Conservation (phyloP, 257 asterid genomes). For the Avicennia marina region DNA sequence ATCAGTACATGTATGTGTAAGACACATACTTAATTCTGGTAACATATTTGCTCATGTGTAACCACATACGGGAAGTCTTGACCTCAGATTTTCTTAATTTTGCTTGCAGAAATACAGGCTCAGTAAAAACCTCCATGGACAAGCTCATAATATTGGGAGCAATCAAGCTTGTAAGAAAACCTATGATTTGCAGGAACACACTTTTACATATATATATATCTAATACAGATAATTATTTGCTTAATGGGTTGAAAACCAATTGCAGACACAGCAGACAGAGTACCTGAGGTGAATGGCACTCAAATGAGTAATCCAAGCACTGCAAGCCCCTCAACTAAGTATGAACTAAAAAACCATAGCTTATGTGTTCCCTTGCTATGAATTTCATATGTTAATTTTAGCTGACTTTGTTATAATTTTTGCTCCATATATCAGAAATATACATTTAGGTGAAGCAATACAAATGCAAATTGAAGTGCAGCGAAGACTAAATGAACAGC, state of each 20-base stretch:
- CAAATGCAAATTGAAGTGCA: conserved; percentile 86
- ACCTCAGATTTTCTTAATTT: conserved; percentile 1
- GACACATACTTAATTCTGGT: no score
- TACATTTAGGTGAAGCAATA: conserved; percentile 64
- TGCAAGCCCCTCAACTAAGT: conserved; percentile 12
- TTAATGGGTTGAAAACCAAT: conserved; percentile 16
- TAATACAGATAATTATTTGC: not conserved
- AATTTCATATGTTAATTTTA: no score
- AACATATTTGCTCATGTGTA: no score
- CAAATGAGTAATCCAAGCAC: conserved; percentile 38
- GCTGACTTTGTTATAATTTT: no score
- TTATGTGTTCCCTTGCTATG: no score
- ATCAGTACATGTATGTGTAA: no score
- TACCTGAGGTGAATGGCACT: conserved; percentile 33
- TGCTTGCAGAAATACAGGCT: conserved; percentile 77
- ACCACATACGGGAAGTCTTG: no score
- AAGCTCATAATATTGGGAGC: conserved; percentile 46
- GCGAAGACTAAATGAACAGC: conserved; percentile 77
- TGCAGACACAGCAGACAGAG: conserved; percentile 60
- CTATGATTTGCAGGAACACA: not conserved
- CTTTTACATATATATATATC: no score
- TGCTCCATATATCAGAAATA: no score
- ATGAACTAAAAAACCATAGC: no score
- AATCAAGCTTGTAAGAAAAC: conserved; percentile 48
- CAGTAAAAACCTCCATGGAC: conserved; percentile 77